These are phyloP conservation scores for Candida orba DNA, from an alignment of 805 yeast species.

Conservation along the genomic window DNA sequence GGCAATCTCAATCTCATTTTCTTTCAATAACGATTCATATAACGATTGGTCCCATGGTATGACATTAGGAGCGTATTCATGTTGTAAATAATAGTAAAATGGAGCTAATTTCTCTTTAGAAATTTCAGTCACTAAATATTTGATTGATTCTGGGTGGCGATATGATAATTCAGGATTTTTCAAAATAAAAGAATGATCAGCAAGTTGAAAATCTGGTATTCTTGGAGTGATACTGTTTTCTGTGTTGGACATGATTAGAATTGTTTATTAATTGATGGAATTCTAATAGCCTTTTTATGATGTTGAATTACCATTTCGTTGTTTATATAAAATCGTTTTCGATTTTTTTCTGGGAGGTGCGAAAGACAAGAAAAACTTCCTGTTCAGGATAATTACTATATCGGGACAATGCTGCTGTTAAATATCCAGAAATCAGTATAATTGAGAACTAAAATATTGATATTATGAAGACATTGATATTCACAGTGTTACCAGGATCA, in stretches of 20 bases:
- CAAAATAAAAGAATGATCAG: slow-evolving; percentile 72
- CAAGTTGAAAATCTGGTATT: slow-evolving; percentile 75
- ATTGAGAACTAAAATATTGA: too few relatives aligned
- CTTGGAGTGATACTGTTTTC: slow-evolving; percentile 23
- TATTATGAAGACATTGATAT: too few relatives aligned
- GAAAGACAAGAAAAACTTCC: too few relatives aligned
- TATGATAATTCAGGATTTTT: slow-evolving; percentile 30
- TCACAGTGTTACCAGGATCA: too few relatives aligned
- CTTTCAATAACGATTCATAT: slow-evolving; percentile 41
- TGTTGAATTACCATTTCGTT: too few relatives aligned
- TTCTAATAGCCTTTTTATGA: too few relatives aligned
- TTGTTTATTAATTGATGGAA: too few relatives aligned
- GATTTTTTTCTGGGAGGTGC: too few relatives aligned
- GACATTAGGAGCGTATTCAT: slow-evolving; percentile 32
- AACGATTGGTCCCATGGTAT: slow-evolving; percentile 55
- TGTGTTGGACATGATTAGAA: slow-evolving; percentile 6
- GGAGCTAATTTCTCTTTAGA: slow-evolving; percentile 67
- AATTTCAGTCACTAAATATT: slow-evolving; percentile 47
- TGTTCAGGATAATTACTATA: too few relatives aligned
- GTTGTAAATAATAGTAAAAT: slow-evolving; percentile 62
- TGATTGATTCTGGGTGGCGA: slow-evolving; percentile 36
- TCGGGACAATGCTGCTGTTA: too few relatives aligned
- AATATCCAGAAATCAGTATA: too few relatives aligned
- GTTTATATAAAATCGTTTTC: too few relatives aligned
- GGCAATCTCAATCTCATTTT: slow-evolving; percentile 49